Evolutionary conservation across 176 grass and related monocot genomes (phyloP).

Genomic region (Hyparrhenia diplandra): DNA sequence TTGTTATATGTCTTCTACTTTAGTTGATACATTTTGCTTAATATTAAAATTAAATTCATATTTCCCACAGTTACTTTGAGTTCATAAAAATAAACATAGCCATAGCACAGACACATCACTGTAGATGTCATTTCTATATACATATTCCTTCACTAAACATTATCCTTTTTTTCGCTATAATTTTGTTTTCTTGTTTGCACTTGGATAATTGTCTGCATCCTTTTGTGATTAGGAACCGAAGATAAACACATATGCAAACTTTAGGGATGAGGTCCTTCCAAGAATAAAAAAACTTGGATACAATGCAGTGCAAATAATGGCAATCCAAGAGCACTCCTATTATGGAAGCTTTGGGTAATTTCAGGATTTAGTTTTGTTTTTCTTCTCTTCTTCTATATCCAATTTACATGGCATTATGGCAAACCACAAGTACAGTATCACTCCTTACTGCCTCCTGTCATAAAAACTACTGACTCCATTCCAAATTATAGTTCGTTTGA

Average conservation of each 20-base stretch:
- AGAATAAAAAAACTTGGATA: constrained; percentile 98
- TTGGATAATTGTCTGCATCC: constrained; percentile 12
- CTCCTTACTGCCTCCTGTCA: not conserved
- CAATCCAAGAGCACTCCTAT: constrained; percentile 97
- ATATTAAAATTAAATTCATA: not conserved
- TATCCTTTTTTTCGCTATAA: not conserved
- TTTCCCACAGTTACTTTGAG: not conserved
- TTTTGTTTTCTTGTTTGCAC: constrained; percentile 7
- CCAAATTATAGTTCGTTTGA: too few relatives aligned
- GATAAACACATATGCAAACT: constrained; percentile 88
- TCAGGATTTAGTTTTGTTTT: not conserved
- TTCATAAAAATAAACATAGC: not conserved
- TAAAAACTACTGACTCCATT: too few relatives aligned
- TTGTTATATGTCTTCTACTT: constrained; percentile 14
- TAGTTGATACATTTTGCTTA: not conserved
- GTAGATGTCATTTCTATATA: not conserved
- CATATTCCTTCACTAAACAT: not conserved
- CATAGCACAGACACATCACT: not conserved
- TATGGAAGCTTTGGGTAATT: constrained; percentile 96
- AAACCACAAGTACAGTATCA: not conserved
- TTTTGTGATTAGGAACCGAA: constrained; percentile 63
- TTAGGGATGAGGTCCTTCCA: constrained; percentile 92
- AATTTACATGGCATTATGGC: not conserved
- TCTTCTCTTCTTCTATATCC: not conserved
- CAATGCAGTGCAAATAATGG: constrained; percentile 99